Percentiles rank a stretch among this genome's conserved stretches.
These are phyloP conservation scores for Berberis vulgaris DNA, from an alignment of 164 flowering plant genomes.

Conservation along the genomic window DNA sequence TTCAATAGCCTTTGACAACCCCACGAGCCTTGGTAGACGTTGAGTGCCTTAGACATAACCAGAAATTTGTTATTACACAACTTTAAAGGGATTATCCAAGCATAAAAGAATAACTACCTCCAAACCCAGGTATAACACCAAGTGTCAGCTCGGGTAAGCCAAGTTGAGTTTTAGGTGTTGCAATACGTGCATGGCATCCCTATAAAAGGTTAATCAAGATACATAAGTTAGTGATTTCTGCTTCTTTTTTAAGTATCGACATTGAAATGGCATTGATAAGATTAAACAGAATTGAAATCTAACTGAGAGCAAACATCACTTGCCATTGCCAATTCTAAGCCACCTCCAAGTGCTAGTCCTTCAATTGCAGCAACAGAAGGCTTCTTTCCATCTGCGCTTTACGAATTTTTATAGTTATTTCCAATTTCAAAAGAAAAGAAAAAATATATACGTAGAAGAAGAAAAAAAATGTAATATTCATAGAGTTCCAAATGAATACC, in stretches of 20 bases:
- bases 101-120: constrained; percentile 44
- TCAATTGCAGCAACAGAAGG: constrained; percentile 88
- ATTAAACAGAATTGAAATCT: not conserved
- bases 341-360: constrained; percentile 98
- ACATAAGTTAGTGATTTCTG: not conserved
- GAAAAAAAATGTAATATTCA: not conserved
- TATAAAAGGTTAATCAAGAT: constrained; percentile 15
- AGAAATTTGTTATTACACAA: not conserved
- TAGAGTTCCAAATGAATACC: constrained; percentile 28
- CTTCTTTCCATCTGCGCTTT: constrained; percentile 57
- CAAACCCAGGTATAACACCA: constrained; percentile 89
- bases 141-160: constrained; percentile 91
- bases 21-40: constrained; percentile 93
- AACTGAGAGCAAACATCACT: constrained; percentile 20
- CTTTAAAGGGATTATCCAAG: too few relatives aligned
- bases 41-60: constrained; percentile 67
- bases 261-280: not conserved
- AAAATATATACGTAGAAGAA: not conserved
- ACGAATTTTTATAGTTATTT: not conserved
- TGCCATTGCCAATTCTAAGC: constrained; percentile 84
- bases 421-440: not conserved
- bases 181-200: constrained; percentile 94
- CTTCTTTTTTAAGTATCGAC: too few relatives aligned
- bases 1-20: constrained; percentile 74
- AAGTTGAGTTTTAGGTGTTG: constrained; percentile 67